A percentile compares a stretch with the other conserved stretches of the same genome.
Evolutionary conservation across 2,329 filamentous ascomycete genomes (phyloP).

Genomic region (Orbilia brochopaga): DNA sequence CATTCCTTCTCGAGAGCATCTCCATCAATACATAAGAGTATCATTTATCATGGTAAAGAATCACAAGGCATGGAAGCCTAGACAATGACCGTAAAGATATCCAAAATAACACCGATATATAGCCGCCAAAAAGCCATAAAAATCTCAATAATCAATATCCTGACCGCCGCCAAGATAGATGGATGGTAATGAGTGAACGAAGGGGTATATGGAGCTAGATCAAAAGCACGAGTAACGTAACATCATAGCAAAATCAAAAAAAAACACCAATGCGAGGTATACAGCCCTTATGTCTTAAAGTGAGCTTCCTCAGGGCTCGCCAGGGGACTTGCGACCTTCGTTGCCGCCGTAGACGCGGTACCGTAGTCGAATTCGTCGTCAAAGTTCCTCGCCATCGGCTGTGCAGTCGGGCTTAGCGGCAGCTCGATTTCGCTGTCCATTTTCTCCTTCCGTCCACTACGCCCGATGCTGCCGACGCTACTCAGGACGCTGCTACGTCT

Average conservation of each 20-base stretch:
- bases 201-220: slow-evolving; percentile 8
- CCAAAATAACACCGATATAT: slow-evolving; percentile 3
- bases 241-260: background rate
- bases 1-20: too few species aligned
- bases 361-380: slow-evolving; percentile 43
- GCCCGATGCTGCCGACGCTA: too few species aligned
- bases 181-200: background rate
- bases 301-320: slow-evolving; percentile 40
- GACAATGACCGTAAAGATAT: slow-evolving; percentile 24
- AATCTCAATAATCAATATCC: background rate
- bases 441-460: slow-evolving; percentile 43
- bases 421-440: slow-evolving; percentile 41
- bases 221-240: background rate
- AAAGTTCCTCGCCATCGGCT: slow-evolving; percentile 19
- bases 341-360: slow-evolving; percentile 33
- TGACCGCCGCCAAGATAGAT: too few species aligned
- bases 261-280: background rate
- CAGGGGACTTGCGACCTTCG: slow-evolving; percentile 40
- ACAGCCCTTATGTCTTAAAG: slow-evolving; percentile 28
- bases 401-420: slow-evolving; percentile 39
- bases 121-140: background rate
- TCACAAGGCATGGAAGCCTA: slow-evolving; percentile 3
- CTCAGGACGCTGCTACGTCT: slow-evolving; percentile 40
- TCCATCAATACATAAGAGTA: too few species aligned
- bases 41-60: background rate